Conservation (phyloP, 352 stramenopile genomes). For the Phytophthora melonis region DNA sequence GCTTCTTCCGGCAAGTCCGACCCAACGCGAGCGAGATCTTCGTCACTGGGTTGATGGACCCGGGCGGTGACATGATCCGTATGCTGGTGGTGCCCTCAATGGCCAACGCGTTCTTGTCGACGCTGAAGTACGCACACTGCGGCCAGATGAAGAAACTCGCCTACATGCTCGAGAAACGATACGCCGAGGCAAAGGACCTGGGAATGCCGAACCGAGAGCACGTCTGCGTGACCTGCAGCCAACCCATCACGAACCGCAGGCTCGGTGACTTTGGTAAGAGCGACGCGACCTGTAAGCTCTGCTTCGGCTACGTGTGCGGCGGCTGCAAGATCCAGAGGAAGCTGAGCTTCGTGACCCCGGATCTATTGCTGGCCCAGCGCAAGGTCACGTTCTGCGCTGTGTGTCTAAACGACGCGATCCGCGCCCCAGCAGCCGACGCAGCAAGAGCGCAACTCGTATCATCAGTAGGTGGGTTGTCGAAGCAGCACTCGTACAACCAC, state of each 20-base stretch:
- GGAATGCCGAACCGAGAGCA: slow-evolving; percentile 33
- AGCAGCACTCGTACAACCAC: slow-evolving; percentile 27
- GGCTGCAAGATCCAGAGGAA: slow-evolving; percentile 38
- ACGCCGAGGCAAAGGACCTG: slow-evolving; percentile 23
- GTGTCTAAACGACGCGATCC: slow-evolving; percentile 41
- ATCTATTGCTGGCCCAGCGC: slow-evolving; percentile 33
- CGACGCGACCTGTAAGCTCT: slow-evolving; percentile 35
- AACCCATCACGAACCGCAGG: slow-evolving; percentile 18
- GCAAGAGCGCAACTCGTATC: slow-evolving; percentile 36
- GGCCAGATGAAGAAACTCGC: slow-evolving; percentile 41
- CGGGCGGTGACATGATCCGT: slow-evolving; percentile 25
- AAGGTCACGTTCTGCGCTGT: slow-evolving; percentile 47
- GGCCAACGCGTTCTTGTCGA: slow-evolving; percentile 34
- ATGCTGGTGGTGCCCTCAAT: slow-evolving; percentile 33
- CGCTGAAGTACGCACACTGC: slow-evolving; percentile 39
- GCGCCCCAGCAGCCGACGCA: slow-evolving; percentile 29
- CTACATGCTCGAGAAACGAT: slow-evolving; percentile 36
- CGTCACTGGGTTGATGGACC: slow-evolving; percentile 34
- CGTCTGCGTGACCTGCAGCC: slow-evolving; percentile 31
- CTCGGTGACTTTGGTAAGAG: slow-evolving; percentile 33
- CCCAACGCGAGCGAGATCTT: slow-evolving; percentile 39
- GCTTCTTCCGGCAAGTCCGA: slow-evolving; percentile 37
- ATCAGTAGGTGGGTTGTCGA: slow-evolving; percentile 19
- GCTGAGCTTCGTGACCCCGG: slow-evolving; percentile 41
- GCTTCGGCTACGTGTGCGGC: slow-evolving; percentile 34